Evolutionary conservation across 805 yeast species (phyloP).

Genomic region (Dipodascus geniculatus): DNA sequence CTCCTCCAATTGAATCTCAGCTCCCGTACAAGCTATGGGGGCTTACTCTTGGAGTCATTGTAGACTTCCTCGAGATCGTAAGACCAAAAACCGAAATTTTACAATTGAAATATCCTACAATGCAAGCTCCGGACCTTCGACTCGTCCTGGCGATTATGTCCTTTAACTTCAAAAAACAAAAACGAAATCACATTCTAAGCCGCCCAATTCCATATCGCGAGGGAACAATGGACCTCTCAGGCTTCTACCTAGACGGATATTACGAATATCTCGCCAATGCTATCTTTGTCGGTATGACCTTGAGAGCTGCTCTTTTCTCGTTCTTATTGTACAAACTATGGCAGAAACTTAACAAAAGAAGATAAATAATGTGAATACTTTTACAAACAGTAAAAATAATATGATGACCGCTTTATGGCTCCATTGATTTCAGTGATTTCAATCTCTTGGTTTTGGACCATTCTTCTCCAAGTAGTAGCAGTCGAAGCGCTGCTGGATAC

Average conservation of each 20-base stretch:
- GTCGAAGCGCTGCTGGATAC: conserved; percentile 69
- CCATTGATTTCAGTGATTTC: conserved; percentile 11
- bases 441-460: conserved; percentile 42
- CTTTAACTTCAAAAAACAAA: not conserved
- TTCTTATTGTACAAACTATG: conserved; percentile 4
- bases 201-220: conserved; percentile 5
- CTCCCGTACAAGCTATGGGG: conserved; percentile 29
- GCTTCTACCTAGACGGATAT: conserved; percentile 17
- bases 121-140: conserved; percentile 19
- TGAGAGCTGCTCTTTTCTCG: not conserved
- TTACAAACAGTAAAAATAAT: not conserved
- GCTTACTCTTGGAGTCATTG: conserved; percentile 24
- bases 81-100: conserved; percentile 13
- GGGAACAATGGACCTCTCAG: conserved; percentile 16
- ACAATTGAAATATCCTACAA: conserved; percentile 15
- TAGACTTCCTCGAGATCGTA: conserved; percentile 21
- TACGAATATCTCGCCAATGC: conserved; percentile 15
- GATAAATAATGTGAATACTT: not conserved
- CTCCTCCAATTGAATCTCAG: conserved; percentile 6
- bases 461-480: conserved; percentile 70
- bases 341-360: not conserved
- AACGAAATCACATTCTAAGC: conserved; percentile 2
- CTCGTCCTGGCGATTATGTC: conserved; percentile 11
- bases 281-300: conserved; percentile 4
- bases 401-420: not conserved